Evolutionary conservation across 2,329 filamentous ascomycete species (phyloP).

Genomic region (Biscogniauxia mediterranea): DNA sequence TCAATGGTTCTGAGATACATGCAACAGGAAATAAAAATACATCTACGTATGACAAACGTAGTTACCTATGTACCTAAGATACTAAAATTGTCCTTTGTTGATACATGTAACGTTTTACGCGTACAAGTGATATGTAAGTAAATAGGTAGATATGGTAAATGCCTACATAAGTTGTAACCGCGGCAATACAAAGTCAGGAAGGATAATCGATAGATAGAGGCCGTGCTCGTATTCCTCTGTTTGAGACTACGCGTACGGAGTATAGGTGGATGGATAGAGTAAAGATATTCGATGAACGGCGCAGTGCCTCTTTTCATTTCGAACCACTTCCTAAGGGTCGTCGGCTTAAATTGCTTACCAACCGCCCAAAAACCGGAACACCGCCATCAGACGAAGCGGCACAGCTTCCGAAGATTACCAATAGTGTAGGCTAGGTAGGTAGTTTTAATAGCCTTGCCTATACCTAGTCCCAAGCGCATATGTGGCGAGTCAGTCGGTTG

Average conservation of each 20-base stretch:
- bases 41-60: no score
- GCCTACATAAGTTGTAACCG: not conserved
- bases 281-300: not conserved
- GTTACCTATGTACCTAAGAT: not conserved
- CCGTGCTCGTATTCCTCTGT: no score
- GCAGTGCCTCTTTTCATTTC: not conserved
- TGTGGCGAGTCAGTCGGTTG: not conserved
- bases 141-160: not conserved
- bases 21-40: not conserved
- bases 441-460: constrained; percentile 4
- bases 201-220: no score
- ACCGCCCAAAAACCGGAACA: not conserved
- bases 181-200: no score
- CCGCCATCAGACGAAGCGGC: not conserved
- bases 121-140: not conserved
- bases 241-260: not conserved
- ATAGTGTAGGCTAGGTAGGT: not conserved
- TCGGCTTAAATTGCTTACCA: not conserved
- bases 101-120: no score
- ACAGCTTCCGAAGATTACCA: not conserved
- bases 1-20: no score
- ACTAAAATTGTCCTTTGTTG: not conserved
- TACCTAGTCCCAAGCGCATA: not conserved
- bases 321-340: not conserved
- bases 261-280: not conserved